Conservation (phyloP, 495 filamentous ascomycete genomes). For the Xylaria sp. region DNA sequence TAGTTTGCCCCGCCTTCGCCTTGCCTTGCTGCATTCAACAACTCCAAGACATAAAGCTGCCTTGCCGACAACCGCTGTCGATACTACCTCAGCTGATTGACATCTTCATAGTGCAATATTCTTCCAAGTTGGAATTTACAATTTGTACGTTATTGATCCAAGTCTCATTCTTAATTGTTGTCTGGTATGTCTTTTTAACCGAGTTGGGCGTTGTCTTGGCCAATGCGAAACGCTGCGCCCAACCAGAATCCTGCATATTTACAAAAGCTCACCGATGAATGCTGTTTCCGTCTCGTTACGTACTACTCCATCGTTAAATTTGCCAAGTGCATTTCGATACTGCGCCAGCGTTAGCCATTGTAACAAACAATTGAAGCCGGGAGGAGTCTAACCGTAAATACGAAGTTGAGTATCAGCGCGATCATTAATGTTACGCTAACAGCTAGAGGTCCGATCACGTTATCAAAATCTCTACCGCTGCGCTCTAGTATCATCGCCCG, state of each 20-base stretch:
- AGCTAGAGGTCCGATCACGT: constrained; percentile 79
- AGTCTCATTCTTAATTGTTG: background rate
- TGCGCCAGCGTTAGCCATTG: constrained; percentile 29
- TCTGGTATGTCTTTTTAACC: background rate
- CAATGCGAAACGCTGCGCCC: background rate
- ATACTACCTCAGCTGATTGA: background rate
- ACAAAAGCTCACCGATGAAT: constrained; percentile 40
- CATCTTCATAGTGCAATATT: background rate
- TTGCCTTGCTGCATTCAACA: background rate
- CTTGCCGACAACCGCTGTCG: background rate
- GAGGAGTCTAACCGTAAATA: constrained; percentile 66
- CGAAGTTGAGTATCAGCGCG: constrained; percentile 87
- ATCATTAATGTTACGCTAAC: constrained; percentile 80
- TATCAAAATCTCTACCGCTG: constrained; percentile 93
- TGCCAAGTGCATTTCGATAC: constrained; percentile 44
- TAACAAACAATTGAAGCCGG: background rate
- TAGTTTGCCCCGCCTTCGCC: constrained; percentile 7
- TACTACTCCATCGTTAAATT: constrained; percentile 20
- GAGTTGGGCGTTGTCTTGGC: background rate
- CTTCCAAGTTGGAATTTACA: background rate
- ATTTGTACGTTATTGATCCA: background rate
- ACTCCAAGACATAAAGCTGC: background rate
- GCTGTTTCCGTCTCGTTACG: constrained; percentile 34
- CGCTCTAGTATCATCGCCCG: constrained; percentile 79
- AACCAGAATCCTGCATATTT: background rate